Evolutionary conservation across 1,284 basidiomycete species (phyloP), one percentile per base, ranked within the genome.

Genomic region (Fistulinella staudtii): DNA sequence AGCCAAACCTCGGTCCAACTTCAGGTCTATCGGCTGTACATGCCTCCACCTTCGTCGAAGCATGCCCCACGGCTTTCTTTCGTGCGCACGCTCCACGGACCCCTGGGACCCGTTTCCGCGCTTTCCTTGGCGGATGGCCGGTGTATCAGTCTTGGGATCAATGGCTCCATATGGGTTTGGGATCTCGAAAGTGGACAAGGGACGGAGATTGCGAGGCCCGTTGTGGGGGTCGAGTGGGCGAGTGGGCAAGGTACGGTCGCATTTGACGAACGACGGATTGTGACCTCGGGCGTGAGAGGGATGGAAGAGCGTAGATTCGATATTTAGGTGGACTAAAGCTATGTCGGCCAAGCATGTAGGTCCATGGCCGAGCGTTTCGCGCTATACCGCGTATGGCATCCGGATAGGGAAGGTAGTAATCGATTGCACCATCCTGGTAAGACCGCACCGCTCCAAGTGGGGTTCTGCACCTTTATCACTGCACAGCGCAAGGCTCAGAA

Each of bases 81-180:
- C 58, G 74, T 85, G 43, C 79, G 85, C 44, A 79, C 74, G 40
- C 62, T 89, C 24, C 73, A 82, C 56, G 85, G 86, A 7, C 84
- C 84, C 45, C 67, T 70, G 2, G 79, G 81, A 5, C 74, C 82
- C 10, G 72, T 87, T n/a, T 73, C 74, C 3, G 74, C 83, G 6
- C 72, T 89, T 13, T 74, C 82, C 11, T 70, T 89, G 25, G 79
- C 87, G 21, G 87, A 89, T 58, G 87, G 87, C 15, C 78, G 87
- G 2, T 90, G 87, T 53, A 82, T 90, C 14, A 82, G 82, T 53
- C 65, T 87, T 18, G 79, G 82, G 9, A 66, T 68, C 29, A 79
- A 86, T 56, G 85, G 85, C 22, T 77, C 77, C 54, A 73, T 90
- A 31, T 88, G 85, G 84, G 82, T 86, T 2, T 90, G 87, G 87